Conservation (phyloP, 2,329 filamentous ascomycete genomes). For the Didymella exigua region DNA sequence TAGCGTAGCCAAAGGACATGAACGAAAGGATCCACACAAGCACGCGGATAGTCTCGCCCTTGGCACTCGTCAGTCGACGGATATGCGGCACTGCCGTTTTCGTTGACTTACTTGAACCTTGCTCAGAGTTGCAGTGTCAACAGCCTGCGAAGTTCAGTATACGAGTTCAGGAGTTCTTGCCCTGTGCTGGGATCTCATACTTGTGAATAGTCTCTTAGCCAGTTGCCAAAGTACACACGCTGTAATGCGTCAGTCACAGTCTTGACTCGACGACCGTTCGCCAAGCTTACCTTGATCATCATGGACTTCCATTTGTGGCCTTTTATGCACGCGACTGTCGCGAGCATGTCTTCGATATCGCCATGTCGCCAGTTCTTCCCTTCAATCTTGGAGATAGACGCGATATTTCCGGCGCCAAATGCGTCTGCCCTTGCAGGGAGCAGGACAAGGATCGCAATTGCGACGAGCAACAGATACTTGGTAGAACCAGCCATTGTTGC, state of each 20-base stretch:
- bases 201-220: constrained; percentile 60
- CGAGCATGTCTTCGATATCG: constrained; percentile 59
- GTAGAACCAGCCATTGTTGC: constrained; percentile 41
- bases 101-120: constrained; percentile 50
- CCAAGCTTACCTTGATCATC: constrained; percentile 50
- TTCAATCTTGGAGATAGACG: constrained; percentile 48
- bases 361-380: constrained; percentile 60
- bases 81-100: constrained; percentile 15
- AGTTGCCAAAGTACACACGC: constrained; percentile 54
- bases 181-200: too few species aligned
- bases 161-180: too few species aligned
- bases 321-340: constrained; percentile 53
- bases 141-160: constrained; percentile 55
- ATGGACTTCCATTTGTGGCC: constrained; percentile 52
- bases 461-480: constrained; percentile 45
- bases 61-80: constrained; percentile 29
- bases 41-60: constrained; percentile 59
- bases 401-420: constrained; percentile 57
- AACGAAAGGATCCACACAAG: constrained; percentile 62
- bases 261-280: background rate
- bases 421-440: constrained; percentile 45
- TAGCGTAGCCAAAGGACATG: constrained; percentile 63
- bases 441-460: constrained; percentile 45
- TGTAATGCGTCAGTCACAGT: constrained; percentile 27
- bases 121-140: constrained; percentile 61